Evolutionary conservation across 108 stramenopile species (phyloP), one percentile per base, ranked within the genome.

Genomic region (Parietichytrium sp.): DNA sequence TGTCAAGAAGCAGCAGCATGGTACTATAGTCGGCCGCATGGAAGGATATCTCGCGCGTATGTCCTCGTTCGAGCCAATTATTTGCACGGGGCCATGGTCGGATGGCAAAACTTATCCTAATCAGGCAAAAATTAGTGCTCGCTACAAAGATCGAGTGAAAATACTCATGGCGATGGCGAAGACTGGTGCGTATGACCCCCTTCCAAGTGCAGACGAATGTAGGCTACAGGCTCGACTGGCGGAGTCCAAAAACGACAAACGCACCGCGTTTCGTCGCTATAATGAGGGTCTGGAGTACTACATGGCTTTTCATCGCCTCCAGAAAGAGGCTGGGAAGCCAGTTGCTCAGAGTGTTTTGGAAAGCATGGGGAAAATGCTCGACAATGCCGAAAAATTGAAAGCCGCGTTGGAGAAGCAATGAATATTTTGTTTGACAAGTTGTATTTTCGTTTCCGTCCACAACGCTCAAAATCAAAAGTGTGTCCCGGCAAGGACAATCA

Each of bases 281-380:
- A 72, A n/a, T 42, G 61, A 72, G 20, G 61, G 61, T 27, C 42
- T 72, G 20, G 61, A 72, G 3, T 72, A 72, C 33, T 72, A 72
- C 20, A 72, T 72, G 61, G 61, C 61, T 10, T 45, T 16, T 27
- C 61, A 72, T 42, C 36, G 45, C 15, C 33, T 72, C 0, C 61
- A 45, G n/a, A 72, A 72, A 42, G 61, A 72, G 61, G 23, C 29
- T 25, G 61, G 61, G 38, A 72, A 72, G 42, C 61, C 61, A n/a
- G n/a, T n/a, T n/a, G n/a, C n/a, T n/a, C n/a, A n/a, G n/a, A n/a
- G n/a, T n/a, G n/a, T n/a, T n/a, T n/a, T n/a, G n/a, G n/a, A n/a
- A n/a, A n/a, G n/a, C n/a, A n/a, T n/a, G n/a, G n/a, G n/a, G n/a
- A n/a, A n/a, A n/a, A n/a, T n/a, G n/a, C n/a, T n/a, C n/a, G n/a